Evolutionary conservation across 805 yeast genomes (phyloP), one percentile per base, ranked within the genome.

Genomic region (Ogataea pini): DNA sequence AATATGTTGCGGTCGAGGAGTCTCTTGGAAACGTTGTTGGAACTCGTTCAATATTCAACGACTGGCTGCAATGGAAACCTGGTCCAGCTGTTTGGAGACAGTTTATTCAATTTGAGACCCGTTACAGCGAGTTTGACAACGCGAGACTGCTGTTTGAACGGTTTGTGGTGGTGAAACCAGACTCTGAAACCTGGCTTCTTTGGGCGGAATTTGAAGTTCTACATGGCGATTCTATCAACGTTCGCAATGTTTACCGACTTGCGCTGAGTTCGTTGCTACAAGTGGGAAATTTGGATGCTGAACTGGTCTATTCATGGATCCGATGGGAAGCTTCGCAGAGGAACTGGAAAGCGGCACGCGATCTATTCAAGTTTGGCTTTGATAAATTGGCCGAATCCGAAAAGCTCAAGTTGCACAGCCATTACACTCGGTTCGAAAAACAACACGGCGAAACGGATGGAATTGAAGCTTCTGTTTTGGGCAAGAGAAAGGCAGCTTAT

Each of bases 11-110:
- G 39, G 77, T 91, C 14, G 97, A 90, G 65, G 97, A 90, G 65
- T 76, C 86, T 0, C 67, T 89, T 20, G 83, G 82, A 33, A 82
- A 89, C 59, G 68, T 79, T 34, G 63, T 70, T 4, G 83, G 84
- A 7, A 85, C 85, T 2, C 68, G 96, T 43, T 65, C 68, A 12
- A 72, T 92, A 6, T 91, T 85, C 65, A 82, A 83, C 49, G 74
- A 85, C 48, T 92, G 99, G 99, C 69, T 86, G 43, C 69, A 72
- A 20, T 86, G 95, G 89, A 80, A 79, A 52, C 96, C 96, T 0
- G 58, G 60, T 3, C 50, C 63, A 2, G 69, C 75, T 10, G 94
- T 87, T 0, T 91, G 96, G 94, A 78, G 75, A 43, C 79, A 91
- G 3, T 91, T 78, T 59, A 70, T 89, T 20, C 79, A 78, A 46